Base-by-base conservation (phyloP, 352 stramenopile species). In the Phytophthora idaei region DNA sequence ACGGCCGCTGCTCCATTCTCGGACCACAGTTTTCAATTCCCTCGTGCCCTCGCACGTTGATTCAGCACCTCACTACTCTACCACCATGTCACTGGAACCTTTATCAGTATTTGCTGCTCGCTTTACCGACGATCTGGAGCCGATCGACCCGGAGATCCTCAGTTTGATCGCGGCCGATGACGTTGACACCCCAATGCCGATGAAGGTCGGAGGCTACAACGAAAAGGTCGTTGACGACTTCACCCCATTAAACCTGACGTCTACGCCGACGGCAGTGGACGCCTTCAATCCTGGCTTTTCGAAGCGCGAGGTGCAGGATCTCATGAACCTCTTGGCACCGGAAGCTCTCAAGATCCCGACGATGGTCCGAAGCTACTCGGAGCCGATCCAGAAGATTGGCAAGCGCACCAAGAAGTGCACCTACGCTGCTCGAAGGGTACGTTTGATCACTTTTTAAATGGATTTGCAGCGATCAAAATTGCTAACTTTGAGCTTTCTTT, bases 361-460 rank as follows among this genome's bases (percentile, higher is more conserved):
- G 5, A 61, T 77, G 15, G 37, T 73, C n/a, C 62, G 59, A 28
- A 65, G 61, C 46, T 68, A 37, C 25, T 73, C 46, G 25, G 72
- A 74, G 17, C 58, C 61, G 5, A 57, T 71, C 31, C 74, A 69
- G 60, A 81, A 83, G 49, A 34, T 67, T 21, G 49, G 45, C 21
- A 81, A 78, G 47, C 72, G 74, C 48, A 74, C 59, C 45, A 85
- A 85, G 46, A 89, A 89, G 53, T 89, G 80, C 76, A 89, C 80
- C 1, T 89, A 89, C 64, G 80, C 77, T 3, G 73, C 80, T 54
- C 74, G 80, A 60, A 77, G 78, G 47, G 75, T 82, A 66, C 57
- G 75, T 74, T 27, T 44, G 25, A 48, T 29, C 3, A 29, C 1
- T 3, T 32, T 29, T 42, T 53, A 9, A 36, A 53, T 25, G 7